Percentiles rank a stretch among this genome's conserved stretches.
phyloP scores from a whole-genome alignment of 1,284 basidiomycete species.

The Polyporus tsugae region DNA sequence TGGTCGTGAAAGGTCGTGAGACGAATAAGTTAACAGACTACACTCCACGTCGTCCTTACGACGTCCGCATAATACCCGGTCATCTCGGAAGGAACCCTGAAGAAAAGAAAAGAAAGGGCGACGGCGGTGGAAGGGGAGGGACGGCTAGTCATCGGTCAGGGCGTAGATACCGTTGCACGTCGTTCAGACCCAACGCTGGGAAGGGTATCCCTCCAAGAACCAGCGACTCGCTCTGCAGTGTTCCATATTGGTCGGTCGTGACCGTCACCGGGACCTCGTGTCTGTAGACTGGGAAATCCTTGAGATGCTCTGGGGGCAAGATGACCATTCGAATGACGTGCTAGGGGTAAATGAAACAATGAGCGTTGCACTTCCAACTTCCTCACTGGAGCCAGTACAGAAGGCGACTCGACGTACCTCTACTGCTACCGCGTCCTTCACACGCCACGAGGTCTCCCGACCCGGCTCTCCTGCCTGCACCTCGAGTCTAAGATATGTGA shows the following conservation, averaged over 20 bases:
- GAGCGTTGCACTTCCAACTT: conserved; percentile 11
- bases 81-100: not conserved
- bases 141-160: not conserved
- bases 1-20: conserved; percentile 25
- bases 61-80: not conserved
- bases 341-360: conserved; percentile 37
- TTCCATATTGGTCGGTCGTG: conserved; percentile 53
- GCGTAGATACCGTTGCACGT: conserved; percentile 31
- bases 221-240: conserved; percentile 48
- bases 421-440: conserved; percentile 38
- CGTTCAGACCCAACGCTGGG: conserved; percentile 51
- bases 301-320: conserved; percentile 43
- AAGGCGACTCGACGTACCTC: conserved; percentile 35
- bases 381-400: not conserved
- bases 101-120: not conserved
- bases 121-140: not conserved
- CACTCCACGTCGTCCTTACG: not conserved
- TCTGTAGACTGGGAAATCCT: conserved; percentile 49
- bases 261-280: conserved; percentile 50
- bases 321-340: conserved; percentile 50
- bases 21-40: conserved; percentile 22
- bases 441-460: conserved; percentile 41
- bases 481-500: conserved; percentile 36
- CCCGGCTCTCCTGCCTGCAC: conserved; percentile 41
- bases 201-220: conserved; percentile 50